Conservation (phyloP, 768 basidiomycete species). For the Termitomyces eurrhizus region DNA sequence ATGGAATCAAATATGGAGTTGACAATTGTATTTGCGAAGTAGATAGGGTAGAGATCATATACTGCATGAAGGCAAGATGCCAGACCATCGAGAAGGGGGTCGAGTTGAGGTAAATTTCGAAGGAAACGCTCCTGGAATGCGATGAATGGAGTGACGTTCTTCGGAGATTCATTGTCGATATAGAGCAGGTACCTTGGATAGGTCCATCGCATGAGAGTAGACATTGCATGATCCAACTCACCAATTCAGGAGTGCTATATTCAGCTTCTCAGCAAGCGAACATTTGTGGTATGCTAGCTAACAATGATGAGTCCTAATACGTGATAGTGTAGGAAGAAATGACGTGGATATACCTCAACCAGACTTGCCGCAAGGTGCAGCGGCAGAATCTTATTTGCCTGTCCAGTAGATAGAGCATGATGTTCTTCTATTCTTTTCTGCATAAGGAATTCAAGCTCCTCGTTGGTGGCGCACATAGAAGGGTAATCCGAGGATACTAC, state of each 20-base stretch:
- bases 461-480: conserved; percentile 1
- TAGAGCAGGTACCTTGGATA: conserved; percentile 15
- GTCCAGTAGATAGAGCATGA: background rate
- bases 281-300: conserved; percentile 15
- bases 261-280: conserved; percentile 13
- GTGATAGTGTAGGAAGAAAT: no score
- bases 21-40: conserved; percentile 13
- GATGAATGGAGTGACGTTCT: background rate
- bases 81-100: conserved; percentile 15
- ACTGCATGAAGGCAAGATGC: conserved; percentile 9
- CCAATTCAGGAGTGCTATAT: conserved; percentile 18
- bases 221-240: background rate
- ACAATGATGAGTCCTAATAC: background rate
- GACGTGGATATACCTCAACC: conserved; percentile 2
- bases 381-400: conserved; percentile 4
- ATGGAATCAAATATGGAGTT: conserved; percentile 17
- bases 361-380: conserved; percentile 6
- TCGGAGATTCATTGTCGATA: conserved; percentile 1
- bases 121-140: conserved; percentile 16
- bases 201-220: background rate
- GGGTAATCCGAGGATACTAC: background rate
- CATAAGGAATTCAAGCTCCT: conserved; percentile 9
- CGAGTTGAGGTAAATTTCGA: conserved; percentile 11
- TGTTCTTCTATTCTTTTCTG: background rate
- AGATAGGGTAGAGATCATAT: conserved; percentile 13